phyloP scores from a whole-genome alignment of 2,329 filamentous ascomycete genomes.

The Cladophialophora carrionii region DNA sequence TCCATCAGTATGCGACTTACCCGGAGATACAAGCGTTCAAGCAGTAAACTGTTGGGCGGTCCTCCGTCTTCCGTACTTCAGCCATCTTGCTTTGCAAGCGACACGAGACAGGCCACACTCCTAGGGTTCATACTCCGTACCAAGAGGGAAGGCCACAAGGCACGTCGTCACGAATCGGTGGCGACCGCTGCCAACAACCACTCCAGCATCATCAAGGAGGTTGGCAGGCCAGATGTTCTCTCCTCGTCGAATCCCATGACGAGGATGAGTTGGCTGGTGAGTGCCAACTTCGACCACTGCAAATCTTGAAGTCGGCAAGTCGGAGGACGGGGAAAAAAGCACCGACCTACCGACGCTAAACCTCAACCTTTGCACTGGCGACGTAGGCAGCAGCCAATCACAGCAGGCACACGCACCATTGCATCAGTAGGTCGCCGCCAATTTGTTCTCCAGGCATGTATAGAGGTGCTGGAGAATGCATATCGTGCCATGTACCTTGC shows the following conservation, averaged over 20 bases:
- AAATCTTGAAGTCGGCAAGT: conserved; percentile 19
- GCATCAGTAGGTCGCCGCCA: neutral
- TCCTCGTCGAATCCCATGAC: conserved; percentile 5
- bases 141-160: conserved; percentile 11
- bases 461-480: neutral
- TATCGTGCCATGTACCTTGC: conserved; percentile 2
- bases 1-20: neutral
- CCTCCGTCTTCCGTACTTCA: neutral
- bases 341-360: conserved; percentile 17
- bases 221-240: conserved; percentile 9
- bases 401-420: conserved; percentile 7
- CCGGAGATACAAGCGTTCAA: neutral
- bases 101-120: neutral
- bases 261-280: conserved; percentile 14
- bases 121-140: neutral
- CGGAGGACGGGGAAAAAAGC: conserved; percentile 7
- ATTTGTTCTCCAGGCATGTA: conserved; percentile 3
- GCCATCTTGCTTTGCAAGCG: conserved; percentile 5
- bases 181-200: neutral
- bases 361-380: neutral
- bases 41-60: neutral
- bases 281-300: neutral
- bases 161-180: conserved; percentile 11
- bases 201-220: conserved; percentile 2
- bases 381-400: conserved; percentile 16